Percentiles rank a stretch among this genome's conserved stretches.
phyloP scores from a whole-genome alignment of 805 yeast genomes.

The Ogataea ganodermae region DNA sequence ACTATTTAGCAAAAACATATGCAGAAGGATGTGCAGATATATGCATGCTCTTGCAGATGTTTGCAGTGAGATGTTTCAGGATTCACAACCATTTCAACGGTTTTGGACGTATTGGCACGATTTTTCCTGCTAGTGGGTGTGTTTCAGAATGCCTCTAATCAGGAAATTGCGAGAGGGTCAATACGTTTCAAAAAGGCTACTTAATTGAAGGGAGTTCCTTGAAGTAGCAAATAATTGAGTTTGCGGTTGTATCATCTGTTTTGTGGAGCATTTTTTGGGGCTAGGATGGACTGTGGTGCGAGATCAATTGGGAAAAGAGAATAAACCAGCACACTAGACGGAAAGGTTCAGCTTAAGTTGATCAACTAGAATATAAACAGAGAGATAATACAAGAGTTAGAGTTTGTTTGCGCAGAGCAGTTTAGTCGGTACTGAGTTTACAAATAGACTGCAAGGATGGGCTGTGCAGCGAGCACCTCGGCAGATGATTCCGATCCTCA shows the following conservation, averaged over 20 bases:
- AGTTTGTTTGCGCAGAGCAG: too few relatives aligned
- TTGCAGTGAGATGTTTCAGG: slow-evolving; percentile 4
- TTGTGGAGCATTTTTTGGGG: not conserved
- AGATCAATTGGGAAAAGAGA: not conserved
- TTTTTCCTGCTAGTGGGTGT: not conserved
- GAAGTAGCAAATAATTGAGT: not conserved
- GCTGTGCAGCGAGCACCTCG: slow-evolving; percentile 62
- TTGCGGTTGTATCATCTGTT: not conserved
- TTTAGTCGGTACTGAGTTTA: too few relatives aligned
- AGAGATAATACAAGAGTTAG: too few relatives aligned
- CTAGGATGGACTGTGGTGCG: not conserved
- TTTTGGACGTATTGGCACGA: not conserved
- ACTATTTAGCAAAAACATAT: not conserved
- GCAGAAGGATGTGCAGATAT: not conserved
- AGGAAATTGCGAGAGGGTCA: not conserved
- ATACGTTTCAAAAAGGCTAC: not conserved
- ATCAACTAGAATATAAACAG: not conserved
- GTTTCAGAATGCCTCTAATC: not conserved
- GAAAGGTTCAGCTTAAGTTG: too few relatives aligned
- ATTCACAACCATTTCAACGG: not conserved
- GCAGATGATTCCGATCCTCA: slow-evolving; percentile 49
- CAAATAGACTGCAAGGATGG: slow-evolving; percentile 46
- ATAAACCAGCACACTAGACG: not conserved
- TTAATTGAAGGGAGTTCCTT: not conserved
- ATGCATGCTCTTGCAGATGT: not conserved